Evolutionary conservation across 805 yeast species (phyloP).

Genomic region (Cyberlindnera americana): DNA sequence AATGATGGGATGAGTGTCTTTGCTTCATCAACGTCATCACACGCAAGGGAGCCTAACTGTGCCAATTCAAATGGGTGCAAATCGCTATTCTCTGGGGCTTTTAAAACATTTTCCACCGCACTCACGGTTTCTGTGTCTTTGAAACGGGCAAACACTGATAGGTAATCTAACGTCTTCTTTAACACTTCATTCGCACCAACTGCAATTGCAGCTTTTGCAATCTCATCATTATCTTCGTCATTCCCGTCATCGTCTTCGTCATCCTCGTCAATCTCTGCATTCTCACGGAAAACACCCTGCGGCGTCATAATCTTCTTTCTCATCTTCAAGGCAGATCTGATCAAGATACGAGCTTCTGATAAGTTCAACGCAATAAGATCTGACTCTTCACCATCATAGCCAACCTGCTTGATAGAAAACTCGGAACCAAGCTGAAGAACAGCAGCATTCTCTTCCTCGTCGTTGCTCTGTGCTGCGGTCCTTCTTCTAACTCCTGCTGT

Average conservation of each 20-base stretch:
- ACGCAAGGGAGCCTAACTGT: constrained; percentile 80
- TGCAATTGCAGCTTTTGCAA: constrained; percentile 46
- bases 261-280: constrained; percentile 20
- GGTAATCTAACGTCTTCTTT: constrained; percentile 86
- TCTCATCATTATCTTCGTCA: constrained; percentile 32
- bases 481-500: constrained; percentile 84
- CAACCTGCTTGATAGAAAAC: constrained; percentile 74
- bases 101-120: constrained; percentile 85
- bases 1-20: constrained; percentile 90
- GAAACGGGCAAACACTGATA: constrained; percentile 83
- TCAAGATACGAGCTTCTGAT: constrained; percentile 85
- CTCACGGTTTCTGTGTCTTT: constrained; percentile 89
- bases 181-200: constrained; percentile 84
- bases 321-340: constrained; percentile 84
- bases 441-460: constrained; percentile 92
- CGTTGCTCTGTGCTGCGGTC: constrained; percentile 53
- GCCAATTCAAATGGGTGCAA: constrained; percentile 96
- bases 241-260: constrained; percentile 27
- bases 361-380: constrained; percentile 81
- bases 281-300: constrained; percentile 33
- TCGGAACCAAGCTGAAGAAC: constrained; percentile 88
- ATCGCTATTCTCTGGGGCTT: constrained; percentile 64
- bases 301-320: constrained; percentile 53
- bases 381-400: constrained; percentile 74
- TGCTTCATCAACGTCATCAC: constrained; percentile 97